A percentile compares a stretch with the other conserved stretches of the same genome.
Evolutionary conservation across 176 grass and related monocot species (phyloP).

Genomic region (Echinochloa phyllopogon): DNA sequence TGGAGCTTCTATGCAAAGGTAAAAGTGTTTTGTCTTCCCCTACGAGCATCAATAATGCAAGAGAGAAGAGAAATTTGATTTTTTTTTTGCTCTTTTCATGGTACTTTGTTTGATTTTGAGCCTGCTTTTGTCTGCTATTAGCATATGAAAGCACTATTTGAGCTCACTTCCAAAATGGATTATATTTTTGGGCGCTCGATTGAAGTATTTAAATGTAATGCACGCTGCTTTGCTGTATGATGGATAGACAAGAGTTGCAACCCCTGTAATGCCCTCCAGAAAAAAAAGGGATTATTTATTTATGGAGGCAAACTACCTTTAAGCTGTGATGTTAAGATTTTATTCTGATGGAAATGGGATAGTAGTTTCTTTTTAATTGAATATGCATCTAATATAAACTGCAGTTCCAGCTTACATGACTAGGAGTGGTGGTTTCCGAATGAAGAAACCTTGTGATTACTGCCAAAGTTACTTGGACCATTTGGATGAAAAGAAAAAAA

Average conservation of each 20-base stretch:
- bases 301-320: background rate
- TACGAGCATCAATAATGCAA: background rate
- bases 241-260: background rate
- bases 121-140: background rate
- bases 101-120: background rate
- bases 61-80: background rate
- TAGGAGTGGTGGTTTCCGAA: background rate
- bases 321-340: background rate
- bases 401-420: constrained; percentile 11
- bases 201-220: background rate
- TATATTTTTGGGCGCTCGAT: background rate
- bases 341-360: background rate
- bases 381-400: constrained; percentile 7
- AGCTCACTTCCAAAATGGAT: background rate
- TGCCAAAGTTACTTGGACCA: constrained; percentile 22
- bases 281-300: background rate
- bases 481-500: constrained; percentile 32
- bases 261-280: background rate
- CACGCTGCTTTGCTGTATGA: background rate
- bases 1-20: background rate
- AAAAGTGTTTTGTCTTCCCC: background rate
- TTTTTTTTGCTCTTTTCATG: background rate
- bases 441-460: constrained; percentile 32
- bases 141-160: background rate
- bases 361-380: background rate